A percentile compares a stretch with the other conserved stretches of the same genome.
These are phyloP conservation scores for Zalerion maritima DNA, from an alignment of 495 filamentous ascomycete species.

Conservation along the genomic window DNA sequence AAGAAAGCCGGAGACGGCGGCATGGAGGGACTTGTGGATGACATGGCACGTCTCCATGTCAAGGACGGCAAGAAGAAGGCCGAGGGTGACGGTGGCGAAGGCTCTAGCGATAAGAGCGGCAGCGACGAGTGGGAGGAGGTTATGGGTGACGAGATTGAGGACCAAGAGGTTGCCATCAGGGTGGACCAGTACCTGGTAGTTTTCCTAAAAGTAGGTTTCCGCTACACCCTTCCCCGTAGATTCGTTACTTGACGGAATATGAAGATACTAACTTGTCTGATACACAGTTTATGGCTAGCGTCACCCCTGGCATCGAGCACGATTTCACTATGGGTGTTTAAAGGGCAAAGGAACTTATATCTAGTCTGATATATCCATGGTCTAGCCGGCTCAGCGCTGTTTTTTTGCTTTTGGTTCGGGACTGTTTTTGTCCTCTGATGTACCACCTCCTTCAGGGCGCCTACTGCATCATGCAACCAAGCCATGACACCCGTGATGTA, in stretches of 20 bases:
- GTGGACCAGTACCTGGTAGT: slow-evolving; percentile 98
- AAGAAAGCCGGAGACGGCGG: slow-evolving; percentile 32
- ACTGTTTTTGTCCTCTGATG: no score
- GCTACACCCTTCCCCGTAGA: neutral
- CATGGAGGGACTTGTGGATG: slow-evolving; percentile 42
- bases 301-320: slow-evolving; percentile 93
- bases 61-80: slow-evolving; percentile 15
- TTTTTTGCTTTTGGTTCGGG: slow-evolving; percentile 4
- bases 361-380: neutral
- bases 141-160: slow-evolving; percentile 43
- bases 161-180: slow-evolving; percentile 78
- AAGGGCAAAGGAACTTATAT: slow-evolving; percentile 1
- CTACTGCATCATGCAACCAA: no score
- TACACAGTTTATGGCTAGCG: slow-evolving; percentile 74
- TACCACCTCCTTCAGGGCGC: no score
- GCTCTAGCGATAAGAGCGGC: slow-evolving; percentile 20
- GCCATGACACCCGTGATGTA: no score
- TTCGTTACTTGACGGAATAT: neutral
- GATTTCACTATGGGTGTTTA: slow-evolving; percentile 97
- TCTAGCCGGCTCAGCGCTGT: neutral
- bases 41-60: slow-evolving; percentile 39
- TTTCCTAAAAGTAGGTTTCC: slow-evolving; percentile 55
- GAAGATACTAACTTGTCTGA: slow-evolving; percentile 5
- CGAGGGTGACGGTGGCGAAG: slow-evolving; percentile 18
- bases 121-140: slow-evolving; percentile 84